phyloP scores from a whole-genome alignment of 2,329 filamentous ascomycete species.

The Rosellinia necatrix region DNA sequence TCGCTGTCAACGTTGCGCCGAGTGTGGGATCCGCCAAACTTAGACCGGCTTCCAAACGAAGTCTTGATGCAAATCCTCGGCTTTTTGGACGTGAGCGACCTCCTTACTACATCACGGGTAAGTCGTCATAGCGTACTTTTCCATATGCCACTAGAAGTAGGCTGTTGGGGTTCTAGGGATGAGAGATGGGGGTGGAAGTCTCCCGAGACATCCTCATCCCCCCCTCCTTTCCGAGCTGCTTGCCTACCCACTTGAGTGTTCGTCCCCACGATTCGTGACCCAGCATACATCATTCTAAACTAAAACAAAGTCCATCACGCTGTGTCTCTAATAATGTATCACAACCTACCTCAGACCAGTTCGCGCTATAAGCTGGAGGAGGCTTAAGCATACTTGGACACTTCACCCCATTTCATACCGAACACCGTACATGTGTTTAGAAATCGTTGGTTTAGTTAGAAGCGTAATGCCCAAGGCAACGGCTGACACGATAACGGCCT shows the following conservation, averaged over 20 bases:
- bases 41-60: conserved; percentile 58
- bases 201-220: conserved; percentile 15
- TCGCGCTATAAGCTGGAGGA: neutral
- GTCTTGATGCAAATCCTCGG: conserved; percentile 59
- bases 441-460: neutral
- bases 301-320: neutral
- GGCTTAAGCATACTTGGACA: neutral
- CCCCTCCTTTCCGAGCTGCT: conserved; percentile 5
- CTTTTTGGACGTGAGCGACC: conserved; percentile 61
- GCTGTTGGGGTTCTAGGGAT: neutral
- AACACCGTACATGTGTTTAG: too few relatives aligned
- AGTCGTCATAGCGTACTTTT: conserved; percentile 35
- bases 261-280: neutral
- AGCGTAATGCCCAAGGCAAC: too few relatives aligned
- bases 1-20: conserved; percentile 29
- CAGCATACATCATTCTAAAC: neutral
- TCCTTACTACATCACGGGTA: conserved; percentile 61
- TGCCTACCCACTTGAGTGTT: conserved; percentile 5
- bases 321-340: neutral
- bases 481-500: conserved; percentile 21
- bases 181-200: neutral
- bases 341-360: neutral
- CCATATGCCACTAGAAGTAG: neutral
- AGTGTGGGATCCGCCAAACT: conserved; percentile 37
- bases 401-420: too few relatives aligned